phyloP scores from a whole-genome alignment of 257 asterid species.

The Penstemon eatonii region DNA sequence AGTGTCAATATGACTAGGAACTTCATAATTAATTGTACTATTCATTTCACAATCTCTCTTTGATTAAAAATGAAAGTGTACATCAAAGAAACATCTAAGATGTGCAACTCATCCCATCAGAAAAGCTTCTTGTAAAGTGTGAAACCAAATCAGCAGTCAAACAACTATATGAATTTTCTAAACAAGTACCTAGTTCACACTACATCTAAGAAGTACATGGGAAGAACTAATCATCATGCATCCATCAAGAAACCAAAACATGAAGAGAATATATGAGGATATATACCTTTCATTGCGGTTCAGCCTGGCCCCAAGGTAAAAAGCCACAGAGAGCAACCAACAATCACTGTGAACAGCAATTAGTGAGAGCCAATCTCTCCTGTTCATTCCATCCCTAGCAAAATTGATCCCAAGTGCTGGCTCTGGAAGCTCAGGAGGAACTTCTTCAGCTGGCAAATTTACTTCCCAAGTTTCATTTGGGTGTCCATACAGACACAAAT shows the following conservation, averaged over 20 bases:
- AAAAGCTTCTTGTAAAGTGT: neutral
- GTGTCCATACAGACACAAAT: slow-evolving; percentile 90
- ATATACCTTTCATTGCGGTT: slow-evolving; percentile 81
- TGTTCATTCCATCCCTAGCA: slow-evolving; percentile 93
- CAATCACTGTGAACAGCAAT: slow-evolving; percentile 97
- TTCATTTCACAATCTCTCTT: too few relatives aligned
- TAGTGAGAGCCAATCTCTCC: slow-evolving; percentile 91
- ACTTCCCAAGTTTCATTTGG: slow-evolving; percentile 94
- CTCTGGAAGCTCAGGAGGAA: slow-evolving; percentile 96
- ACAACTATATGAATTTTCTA: neutral
- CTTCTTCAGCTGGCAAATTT: slow-evolving; percentile 94
- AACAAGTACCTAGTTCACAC: slow-evolving; percentile 6
- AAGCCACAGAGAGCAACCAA: slow-evolving; percentile 95
- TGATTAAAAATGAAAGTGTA: too few relatives aligned
- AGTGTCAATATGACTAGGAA: neutral
- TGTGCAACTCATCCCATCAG: neutral
- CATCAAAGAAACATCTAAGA: slow-evolving; percentile 9
- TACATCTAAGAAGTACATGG: slow-evolving; percentile 11
- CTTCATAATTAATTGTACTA: neutral
- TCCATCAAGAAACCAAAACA: slow-evolving; percentile 24
- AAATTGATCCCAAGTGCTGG: slow-evolving; percentile 94
- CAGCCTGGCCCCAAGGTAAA: slow-evolving; percentile 84
- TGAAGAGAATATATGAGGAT: neutral
- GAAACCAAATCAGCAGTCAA: slow-evolving; percentile 19
- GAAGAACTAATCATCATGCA: slow-evolving; percentile 19